phyloP scores from a whole-genome alignment of 2,329 filamentous ascomycete genomes.

The Sarocladiaceae sp. region DNA sequence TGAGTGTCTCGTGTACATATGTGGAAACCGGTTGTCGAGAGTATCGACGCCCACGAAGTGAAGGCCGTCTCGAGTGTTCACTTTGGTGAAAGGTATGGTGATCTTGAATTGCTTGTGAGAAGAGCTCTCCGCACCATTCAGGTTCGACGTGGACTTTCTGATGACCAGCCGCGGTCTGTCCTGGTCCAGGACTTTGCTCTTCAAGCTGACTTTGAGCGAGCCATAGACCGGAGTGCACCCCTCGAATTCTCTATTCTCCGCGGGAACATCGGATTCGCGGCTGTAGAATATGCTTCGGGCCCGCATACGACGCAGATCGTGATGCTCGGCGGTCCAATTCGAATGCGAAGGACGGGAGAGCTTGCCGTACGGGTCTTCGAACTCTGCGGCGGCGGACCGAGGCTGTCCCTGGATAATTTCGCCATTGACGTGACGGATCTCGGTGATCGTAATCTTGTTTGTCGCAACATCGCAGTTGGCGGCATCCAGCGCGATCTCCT shows the following conservation, averaged over 20 bases:
- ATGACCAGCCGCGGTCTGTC: conserved; percentile 37
- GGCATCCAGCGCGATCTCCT: conserved; percentile 54
- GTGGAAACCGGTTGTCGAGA: conserved; percentile 76
- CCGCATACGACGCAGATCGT: conserved; percentile 65
- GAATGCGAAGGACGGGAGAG: conserved; percentile 55
- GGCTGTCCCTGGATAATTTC: conserved; percentile 28
- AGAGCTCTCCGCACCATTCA: conserved; percentile 29
- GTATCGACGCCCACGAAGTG: conserved; percentile 85
- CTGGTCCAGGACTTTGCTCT: conserved; percentile 28
- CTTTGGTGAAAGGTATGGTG: conserved; percentile 69
- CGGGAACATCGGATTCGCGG: conserved; percentile 46
- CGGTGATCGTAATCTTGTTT: conserved; percentile 44
- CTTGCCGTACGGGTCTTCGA: conserved; percentile 61
- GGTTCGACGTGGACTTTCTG: conserved; percentile 32
- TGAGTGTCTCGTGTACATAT: conserved; percentile 83
- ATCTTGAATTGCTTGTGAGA: conserved; percentile 40
- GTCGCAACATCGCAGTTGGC: conserved; percentile 55
- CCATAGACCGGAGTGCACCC: conserved; percentile 52
- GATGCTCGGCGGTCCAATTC: conserved; percentile 64
- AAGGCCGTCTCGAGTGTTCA: conserved; percentile 73
- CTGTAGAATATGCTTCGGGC: conserved; percentile 48
- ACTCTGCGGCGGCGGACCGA: conserved; percentile 36
- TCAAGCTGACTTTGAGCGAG: conserved; percentile 41
- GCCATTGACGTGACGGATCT: conserved; percentile 28
- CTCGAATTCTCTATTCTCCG: conserved; percentile 46